A percentile compares a stretch with the other conserved stretches of the same genome.
phyloP scores from a whole-genome alignment of 495 filamentous ascomycete genomes.

The Neurospora sp. region DNA sequence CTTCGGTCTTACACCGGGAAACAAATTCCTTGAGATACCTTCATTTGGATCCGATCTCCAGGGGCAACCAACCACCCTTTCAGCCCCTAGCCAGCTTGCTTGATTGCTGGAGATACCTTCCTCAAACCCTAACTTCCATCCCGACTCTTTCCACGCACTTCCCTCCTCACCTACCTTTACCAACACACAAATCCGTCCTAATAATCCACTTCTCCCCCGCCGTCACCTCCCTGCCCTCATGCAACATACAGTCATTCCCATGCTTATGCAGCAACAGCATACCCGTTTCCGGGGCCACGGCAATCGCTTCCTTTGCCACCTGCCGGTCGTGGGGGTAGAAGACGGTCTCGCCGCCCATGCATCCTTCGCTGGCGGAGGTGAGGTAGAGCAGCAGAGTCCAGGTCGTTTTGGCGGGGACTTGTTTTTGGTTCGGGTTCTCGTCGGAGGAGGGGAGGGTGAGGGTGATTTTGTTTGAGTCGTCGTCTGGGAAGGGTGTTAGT shows the following conservation, averaged over 20 bases:
- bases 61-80: not conserved
- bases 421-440: not conserved
- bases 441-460: slow-evolving; percentile 35
- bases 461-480: slow-evolving; percentile 63
- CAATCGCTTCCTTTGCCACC: slow-evolving; percentile 48
- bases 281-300: slow-evolving; percentile 65
- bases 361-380: slow-evolving; percentile 55
- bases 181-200: slow-evolving; percentile 73
- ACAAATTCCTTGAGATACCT: not conserved
- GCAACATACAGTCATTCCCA: slow-evolving; percentile 79
- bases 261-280: slow-evolving; percentile 83
- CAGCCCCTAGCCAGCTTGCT: not conserved
- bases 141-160: not conserved
- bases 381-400: slow-evolving; percentile 92
- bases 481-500: slow-evolving; percentile 41
- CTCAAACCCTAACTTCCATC: not conserved
- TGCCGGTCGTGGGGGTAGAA: slow-evolving; percentile 71
- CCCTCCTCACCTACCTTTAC: not conserved
- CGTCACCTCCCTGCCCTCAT: slow-evolving; percentile 73
- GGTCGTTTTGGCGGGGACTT: slow-evolving; percentile 63
- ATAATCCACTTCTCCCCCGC: slow-evolving; percentile 90
- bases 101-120: not conserved
- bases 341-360: slow-evolving; percentile 77
- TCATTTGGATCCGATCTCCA: not conserved
- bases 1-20: not conserved